phyloP scores from a whole-genome alignment of 73 alveolate genomes.

The Uronychia setigera region DNA sequence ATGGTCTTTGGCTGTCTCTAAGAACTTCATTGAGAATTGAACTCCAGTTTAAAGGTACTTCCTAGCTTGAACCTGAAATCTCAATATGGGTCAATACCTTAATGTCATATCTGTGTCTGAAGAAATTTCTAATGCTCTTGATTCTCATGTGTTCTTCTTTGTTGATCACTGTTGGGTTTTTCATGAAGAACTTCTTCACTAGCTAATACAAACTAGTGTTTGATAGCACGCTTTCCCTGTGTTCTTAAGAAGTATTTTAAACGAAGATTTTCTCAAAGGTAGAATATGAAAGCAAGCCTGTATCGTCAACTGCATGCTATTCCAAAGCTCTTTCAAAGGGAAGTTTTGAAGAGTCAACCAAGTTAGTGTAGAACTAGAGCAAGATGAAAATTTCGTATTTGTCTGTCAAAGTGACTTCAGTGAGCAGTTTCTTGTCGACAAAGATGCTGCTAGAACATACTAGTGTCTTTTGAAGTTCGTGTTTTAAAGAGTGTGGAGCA shows the following conservation, averaged over 20 bases:
- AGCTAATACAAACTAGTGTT: background rate
- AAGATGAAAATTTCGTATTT: slow-evolving; percentile 17
- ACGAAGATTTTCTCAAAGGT: background rate
- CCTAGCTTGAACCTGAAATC: slow-evolving; percentile 3
- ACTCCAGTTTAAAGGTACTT: background rate
- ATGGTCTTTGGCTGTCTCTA: slow-evolving; percentile 3
- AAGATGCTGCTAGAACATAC: slow-evolving; percentile 13
- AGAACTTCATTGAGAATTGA: background rate
- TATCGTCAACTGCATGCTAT: slow-evolving; percentile 14
- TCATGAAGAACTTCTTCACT: slow-evolving; percentile 18
- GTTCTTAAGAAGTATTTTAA: background rate
- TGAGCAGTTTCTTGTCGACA: slow-evolving; percentile 22
- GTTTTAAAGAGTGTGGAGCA: slow-evolving; percentile 12
- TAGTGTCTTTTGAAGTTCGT: slow-evolving; percentile 5
- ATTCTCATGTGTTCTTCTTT: slow-evolving; percentile 6
- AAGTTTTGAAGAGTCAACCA: background rate
- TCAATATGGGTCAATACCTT: slow-evolving; percentile 14
- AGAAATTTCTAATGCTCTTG: slow-evolving; percentile 22
- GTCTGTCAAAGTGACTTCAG: slow-evolving; percentile 17
- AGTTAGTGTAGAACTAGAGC: background rate
- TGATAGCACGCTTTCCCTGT: background rate
- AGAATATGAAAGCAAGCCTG: background rate
- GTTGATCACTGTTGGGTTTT: slow-evolving; percentile 12
- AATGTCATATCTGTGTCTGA: slow-evolving; percentile 24
- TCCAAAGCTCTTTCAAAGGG: background rate